Percentiles rank a stretch among this genome's conserved stretches.
Conservation (phyloP, 2,329 filamentous ascomycete species). For the Tolypocladium album region DNA sequence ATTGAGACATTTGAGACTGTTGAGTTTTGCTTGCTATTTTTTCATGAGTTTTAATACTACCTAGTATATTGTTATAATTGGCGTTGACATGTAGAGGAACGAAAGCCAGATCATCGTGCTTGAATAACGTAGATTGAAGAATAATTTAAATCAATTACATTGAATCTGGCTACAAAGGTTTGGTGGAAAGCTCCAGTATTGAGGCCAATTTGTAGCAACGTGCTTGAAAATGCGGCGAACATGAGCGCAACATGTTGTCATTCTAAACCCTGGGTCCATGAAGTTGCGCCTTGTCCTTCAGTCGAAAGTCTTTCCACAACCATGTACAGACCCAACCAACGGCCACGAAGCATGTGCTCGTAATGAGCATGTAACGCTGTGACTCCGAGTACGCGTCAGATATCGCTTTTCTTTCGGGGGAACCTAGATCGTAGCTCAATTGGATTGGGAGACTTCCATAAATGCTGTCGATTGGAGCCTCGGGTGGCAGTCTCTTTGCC, state of each 20-base stretch:
- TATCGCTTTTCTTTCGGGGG: neutral
- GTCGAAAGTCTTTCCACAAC: neutral
- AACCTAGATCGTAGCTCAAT: conserved; percentile 28
- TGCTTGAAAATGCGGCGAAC: neutral
- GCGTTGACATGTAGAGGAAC: neutral
- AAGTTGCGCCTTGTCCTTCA: neutral
- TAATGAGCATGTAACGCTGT: conserved; percentile 1
- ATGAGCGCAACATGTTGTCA: neutral
- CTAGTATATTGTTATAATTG: neutral
- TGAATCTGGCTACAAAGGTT: neutral
- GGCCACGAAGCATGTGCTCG: neutral
- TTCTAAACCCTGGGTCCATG: neutral
- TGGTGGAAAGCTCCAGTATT: neutral
- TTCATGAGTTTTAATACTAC: neutral
- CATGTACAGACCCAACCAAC: neutral
- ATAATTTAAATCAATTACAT: neutral
- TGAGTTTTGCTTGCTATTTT: neutral
- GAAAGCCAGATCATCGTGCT: neutral
- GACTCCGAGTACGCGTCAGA: conserved; percentile 1
- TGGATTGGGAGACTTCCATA: conserved; percentile 44
- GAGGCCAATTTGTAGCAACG: neutral
- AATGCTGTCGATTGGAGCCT: conserved; percentile 22
- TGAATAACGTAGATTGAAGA: neutral
- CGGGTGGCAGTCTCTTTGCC: conserved; percentile 34
- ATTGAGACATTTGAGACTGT: neutral